A percentile compares a stretch with the other conserved stretches of the same genome.
Evolutionary conservation across 495 filamentous ascomycete genomes (phyloP).

Genomic region (Entonaema liquescens): DNA sequence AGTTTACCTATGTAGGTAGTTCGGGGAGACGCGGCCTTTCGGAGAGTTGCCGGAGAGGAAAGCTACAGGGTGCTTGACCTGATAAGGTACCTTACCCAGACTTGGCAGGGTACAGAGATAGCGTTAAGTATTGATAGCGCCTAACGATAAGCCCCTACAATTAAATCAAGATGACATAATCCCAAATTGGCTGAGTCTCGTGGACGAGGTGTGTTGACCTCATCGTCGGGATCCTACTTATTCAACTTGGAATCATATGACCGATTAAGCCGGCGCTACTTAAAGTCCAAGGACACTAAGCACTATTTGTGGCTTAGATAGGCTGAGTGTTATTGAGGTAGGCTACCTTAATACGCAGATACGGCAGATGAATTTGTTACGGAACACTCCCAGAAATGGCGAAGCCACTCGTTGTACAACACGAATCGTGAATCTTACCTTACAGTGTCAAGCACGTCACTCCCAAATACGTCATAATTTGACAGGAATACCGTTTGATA

Average conservation of each 20-base stretch:
- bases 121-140: slow-evolving; percentile 26
- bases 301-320: slow-evolving; percentile 4
- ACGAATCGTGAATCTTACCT: no score
- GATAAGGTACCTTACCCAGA: not conserved
- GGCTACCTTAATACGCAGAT: not conserved
- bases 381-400: not conserved
- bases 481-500: no score
- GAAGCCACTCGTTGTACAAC: not conserved
- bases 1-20: no score
- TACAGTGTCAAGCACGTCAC: no score
- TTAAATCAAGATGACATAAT: slow-evolving; percentile 30
- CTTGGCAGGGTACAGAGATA: not conserved
- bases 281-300: not conserved
- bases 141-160: slow-evolving; percentile 20
- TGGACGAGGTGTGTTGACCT: slow-evolving; percentile 30
- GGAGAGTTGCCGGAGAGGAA: not conserved
- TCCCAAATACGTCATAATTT: no score
- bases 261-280: not conserved
- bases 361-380: not conserved
- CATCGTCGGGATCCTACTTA: slow-evolving; percentile 15
- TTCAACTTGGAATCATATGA: slow-evolving; percentile 16
- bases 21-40: slow-evolving; percentile 2
- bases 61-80: not conserved
- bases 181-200: not conserved
- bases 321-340: no score